A percentile compares a stretch with the other conserved stretches of the same genome.
These are phyloP conservation scores for Priceomyces carsonii DNA, from an alignment of 805 yeast species.

Conservation along the genomic window DNA sequence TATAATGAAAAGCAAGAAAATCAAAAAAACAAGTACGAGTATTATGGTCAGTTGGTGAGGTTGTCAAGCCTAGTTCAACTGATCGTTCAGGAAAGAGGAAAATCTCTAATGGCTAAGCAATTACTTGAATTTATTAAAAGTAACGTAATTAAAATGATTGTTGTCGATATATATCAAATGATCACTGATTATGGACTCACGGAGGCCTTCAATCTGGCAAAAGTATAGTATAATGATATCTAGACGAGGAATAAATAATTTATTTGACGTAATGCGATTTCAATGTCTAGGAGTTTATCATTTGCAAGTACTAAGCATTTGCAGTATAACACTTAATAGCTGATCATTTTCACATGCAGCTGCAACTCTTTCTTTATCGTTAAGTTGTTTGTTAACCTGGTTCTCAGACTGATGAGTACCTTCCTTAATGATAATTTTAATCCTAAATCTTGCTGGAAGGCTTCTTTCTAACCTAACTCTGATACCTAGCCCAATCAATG, in stretches of 20 bases:
- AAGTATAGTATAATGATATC: constrained; percentile 3
- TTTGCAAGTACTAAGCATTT: constrained; percentile 84
- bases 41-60: constrained; percentile 29
- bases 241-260: background rate
- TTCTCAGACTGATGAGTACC: constrained; percentile 95
- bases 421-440: constrained; percentile 76
- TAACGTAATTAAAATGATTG: constrained; percentile 34
- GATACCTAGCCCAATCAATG: constrained; percentile 92
- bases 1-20: constrained; percentile 27
- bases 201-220: constrained; percentile 8
- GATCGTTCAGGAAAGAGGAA: constrained; percentile 11
- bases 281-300: constrained; percentile 10
- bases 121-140: constrained; percentile 38
- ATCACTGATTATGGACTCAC: constrained; percentile 30
- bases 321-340: constrained; percentile 82
- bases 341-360: constrained; percentile 99
- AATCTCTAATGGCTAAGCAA: constrained; percentile 18
- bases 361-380: constrained; percentile 96
- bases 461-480: constrained; percentile 89
- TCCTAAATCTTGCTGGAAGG: constrained; percentile 80
- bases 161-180: constrained; percentile 39
- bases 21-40: constrained; percentile 33
- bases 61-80: constrained; percentile 14
- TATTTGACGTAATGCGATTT: background rate
- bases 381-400: constrained; percentile 94